Percentiles rank a stretch among this genome's conserved stretches.
These are phyloP conservation scores for Acanthamoeba castellanii DNA, from an alignment of 208 protist genomes.

Conservation along the genomic window DNA sequence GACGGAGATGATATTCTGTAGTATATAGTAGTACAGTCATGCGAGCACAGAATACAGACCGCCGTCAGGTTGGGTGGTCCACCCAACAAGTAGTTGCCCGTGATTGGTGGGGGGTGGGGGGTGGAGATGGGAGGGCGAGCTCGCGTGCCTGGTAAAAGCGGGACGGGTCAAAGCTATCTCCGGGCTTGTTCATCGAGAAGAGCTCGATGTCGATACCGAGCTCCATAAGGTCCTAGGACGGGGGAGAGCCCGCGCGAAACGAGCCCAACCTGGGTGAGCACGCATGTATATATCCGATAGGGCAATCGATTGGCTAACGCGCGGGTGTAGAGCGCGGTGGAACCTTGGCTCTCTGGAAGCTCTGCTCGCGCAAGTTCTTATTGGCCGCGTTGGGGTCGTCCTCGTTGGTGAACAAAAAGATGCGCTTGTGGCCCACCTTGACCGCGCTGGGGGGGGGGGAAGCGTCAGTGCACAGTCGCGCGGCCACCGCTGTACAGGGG, in stretches of 20 bases:
- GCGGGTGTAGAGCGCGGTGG: no score
- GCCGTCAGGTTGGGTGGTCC: no score
- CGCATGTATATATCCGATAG: no score
- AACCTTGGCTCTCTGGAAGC: slow-evolving; percentile 69
- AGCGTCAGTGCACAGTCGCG: no score
- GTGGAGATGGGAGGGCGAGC: neutral
- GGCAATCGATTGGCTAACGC: no score
- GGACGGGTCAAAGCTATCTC: slow-evolving; percentile 76
- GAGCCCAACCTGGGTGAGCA: neutral
- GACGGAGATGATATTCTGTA: slow-evolving; percentile 57
- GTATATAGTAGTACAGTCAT: neutral
- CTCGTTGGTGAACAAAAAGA: slow-evolving; percentile 86
- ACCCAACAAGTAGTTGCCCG: no score
- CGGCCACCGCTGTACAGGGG: no score
- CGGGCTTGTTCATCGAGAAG: slow-evolving; percentile 83
- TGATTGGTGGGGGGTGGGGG: neutral
- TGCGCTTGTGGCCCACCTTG: slow-evolving; percentile 81
- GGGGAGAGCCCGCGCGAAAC: neutral
- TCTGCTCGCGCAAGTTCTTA: slow-evolving; percentile 46
- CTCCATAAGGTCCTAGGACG: slow-evolving; percentile 81
- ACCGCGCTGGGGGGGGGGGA: slow-evolving; percentile 47
- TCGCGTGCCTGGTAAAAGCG: slow-evolving; percentile 80
- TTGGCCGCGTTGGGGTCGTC: slow-evolving; percentile 81
- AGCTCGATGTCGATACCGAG: slow-evolving; percentile 85
- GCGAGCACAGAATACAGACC: neutral